Conservation (phyloP, 78 protist species). For the Chrysochromulina parva region DNA sequence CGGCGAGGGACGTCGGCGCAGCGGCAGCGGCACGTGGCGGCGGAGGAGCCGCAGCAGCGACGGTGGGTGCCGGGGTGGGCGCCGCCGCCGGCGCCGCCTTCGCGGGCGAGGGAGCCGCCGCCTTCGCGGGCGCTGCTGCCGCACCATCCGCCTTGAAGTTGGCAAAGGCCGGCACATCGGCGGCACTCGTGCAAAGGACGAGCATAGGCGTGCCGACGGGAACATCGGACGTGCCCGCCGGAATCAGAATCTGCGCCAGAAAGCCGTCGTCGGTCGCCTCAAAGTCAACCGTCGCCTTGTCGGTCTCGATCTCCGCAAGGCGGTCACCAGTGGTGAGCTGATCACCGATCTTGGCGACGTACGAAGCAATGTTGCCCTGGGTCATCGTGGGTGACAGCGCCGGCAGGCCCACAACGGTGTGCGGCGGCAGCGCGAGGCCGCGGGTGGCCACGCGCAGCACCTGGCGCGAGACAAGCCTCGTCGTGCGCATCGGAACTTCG, state of each 20-base stretch:
- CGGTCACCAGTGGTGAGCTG: not conserved
- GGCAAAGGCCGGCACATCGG: slow-evolving; percentile 1
- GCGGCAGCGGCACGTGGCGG: not conserved
- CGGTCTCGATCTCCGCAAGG: slow-evolving; percentile 35
- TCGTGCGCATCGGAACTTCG: too few relatives aligned
- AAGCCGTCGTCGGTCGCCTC: slow-evolving; percentile 26
- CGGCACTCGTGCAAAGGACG: not conserved
- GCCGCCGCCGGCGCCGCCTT: slow-evolving; percentile 2
- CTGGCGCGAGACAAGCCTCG: too few relatives aligned
- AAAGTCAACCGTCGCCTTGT: slow-evolving; percentile 48
- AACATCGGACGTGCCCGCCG: slow-evolving; percentile 20
- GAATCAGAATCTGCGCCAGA: slow-evolving; percentile 18
- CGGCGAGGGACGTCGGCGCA: not conserved
- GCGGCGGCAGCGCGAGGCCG: not conserved
- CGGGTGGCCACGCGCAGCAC: not conserved
- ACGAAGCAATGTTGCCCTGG: slow-evolving; percentile 19
- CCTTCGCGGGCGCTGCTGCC: not conserved
- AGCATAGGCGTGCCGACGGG: slow-evolving; percentile 2
- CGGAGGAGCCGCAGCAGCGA: not conserved
- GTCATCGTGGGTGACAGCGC: slow-evolving; percentile 55
- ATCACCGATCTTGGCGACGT: not conserved
- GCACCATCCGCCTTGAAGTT: not conserved
- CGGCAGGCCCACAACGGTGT: slow-evolving; percentile 24
- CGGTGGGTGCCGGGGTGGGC: not conserved
- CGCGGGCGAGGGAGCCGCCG: not conserved